A percentile compares a stretch with the other conserved stretches of the same genome.
Evolutionary conservation across 345 rosid genomes (phyloP).

Genomic region (Psidium friedrichsthalianum): DNA sequence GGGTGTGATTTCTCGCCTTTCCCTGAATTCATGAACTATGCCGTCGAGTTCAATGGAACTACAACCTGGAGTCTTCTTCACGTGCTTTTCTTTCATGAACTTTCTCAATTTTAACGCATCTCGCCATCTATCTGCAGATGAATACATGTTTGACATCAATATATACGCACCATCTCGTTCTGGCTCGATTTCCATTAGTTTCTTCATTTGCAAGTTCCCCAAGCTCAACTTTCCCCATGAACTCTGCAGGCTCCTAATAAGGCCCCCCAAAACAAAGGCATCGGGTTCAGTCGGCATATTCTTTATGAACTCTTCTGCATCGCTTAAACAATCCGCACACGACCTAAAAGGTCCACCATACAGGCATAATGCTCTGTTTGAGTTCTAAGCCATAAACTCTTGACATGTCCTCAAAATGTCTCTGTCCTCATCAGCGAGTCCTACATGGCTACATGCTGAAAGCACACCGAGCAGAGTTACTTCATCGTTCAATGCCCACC

Average conservation of each 20-base stretch:
- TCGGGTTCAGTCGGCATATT: slow-evolving; percentile 38
- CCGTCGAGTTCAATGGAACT: slow-evolving; percentile 43
- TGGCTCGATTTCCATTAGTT: slow-evolving; percentile 27
- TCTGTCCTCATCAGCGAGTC: slow-evolving; percentile 29
- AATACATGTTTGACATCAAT: slow-evolving; percentile 46
- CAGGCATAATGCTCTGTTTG: slow-evolving; percentile 44
- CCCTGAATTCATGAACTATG: slow-evolving; percentile 29
- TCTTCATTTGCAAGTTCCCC: slow-evolving; percentile 26
- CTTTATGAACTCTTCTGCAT: slow-evolving; percentile 27
- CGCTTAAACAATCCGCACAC: slow-evolving; percentile 33
- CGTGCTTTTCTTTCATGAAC: slow-evolving; percentile 27
- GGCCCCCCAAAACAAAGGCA: slow-evolving; percentile 44
- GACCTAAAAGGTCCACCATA: slow-evolving; percentile 51
- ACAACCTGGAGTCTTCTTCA: slow-evolving; percentile 47
- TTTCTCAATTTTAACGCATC: slow-evolving; percentile 36
- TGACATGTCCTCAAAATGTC: slow-evolving; percentile 36
- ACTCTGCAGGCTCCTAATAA: slow-evolving; percentile 39
- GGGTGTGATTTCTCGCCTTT: slow-evolving; percentile 44
- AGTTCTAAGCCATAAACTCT: slow-evolving; percentile 28
- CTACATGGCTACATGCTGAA: slow-evolving; percentile 44
- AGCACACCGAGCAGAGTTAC: slow-evolving; percentile 47
- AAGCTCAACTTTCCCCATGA: slow-evolving; percentile 31
- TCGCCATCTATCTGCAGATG: slow-evolving; percentile 35
- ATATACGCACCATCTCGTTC: slow-evolving; percentile 29
- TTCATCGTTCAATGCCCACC: slow-evolving; percentile 24